Evolutionary conservation across 805 yeast species (phyloP), one percentile per base, ranked within the genome.

Genomic region (Metschnikowia sp.): DNA sequence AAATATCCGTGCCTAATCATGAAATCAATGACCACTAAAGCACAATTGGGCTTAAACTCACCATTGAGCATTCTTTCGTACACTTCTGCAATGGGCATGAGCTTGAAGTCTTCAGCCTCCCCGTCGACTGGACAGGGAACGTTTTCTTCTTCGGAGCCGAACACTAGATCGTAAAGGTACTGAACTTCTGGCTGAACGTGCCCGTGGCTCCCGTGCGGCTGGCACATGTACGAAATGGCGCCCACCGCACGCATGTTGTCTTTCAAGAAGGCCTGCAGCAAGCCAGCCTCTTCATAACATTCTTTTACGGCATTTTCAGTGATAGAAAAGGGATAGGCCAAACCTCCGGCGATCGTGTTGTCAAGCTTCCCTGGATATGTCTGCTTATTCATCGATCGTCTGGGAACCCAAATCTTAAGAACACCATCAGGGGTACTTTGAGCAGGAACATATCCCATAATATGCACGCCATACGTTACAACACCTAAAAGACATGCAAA

Each of bases 311-410:
- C 81, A 0, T 97, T 92, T 39, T 88, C 96, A 59, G 72, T 68
- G 2, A 82, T 69, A 0, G 90, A 88, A 54, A 79, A 72, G 0
- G 96, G 96, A 62, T 84, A 75, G 0, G 96, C 97, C 4, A 94
- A 59, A 0, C 99, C 99, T 1, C 99, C 99, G 0, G 96, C 99
- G 7, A 94, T 87, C 1, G 96, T 89, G 63, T 91, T 92, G 63
- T 94, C 99, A 34, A 91, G 75, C 86, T 81, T 85, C 0, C 87
- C 86, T 0, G 99, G 98, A 69, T 81, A 92, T 0, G 99, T 94
- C 13, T 84, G 84, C 63, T 94, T 94, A 2, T 82, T 75, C 5
- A 71, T 63, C 0, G 97, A 77, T 54, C 99, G 71, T 51, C 88
- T 70, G 0, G 99, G 96, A 9, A 92, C 76, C 98, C 98, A 94